phyloP scores from a whole-genome alignment of 2,329 filamentous ascomycete genomes.

The Aspergillus pseudoviridinutans region DNA sequence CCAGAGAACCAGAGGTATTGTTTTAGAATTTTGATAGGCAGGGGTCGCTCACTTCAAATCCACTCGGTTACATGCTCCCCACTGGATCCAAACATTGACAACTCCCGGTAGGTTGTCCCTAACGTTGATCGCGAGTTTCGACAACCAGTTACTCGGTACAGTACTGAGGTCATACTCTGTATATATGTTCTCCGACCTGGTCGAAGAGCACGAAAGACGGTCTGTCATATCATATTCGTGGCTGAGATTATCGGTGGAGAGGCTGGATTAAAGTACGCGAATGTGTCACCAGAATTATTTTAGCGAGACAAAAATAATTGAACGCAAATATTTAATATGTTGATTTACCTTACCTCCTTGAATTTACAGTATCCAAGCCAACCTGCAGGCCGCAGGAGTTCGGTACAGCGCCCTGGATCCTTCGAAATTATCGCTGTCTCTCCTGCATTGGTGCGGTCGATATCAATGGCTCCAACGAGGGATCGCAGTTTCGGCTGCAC shows the following conservation, averaged over 20 bases:
- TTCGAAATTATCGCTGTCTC: neutral
- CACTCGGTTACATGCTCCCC: neutral
- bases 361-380: neutral
- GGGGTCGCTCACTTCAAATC: neutral
- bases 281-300: neutral
- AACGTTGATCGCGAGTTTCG: neutral
- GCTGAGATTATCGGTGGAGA: neutral
- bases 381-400: slow-evolving; percentile 22
- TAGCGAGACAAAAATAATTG: neutral
- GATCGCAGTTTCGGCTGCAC: slow-evolving; percentile 6
- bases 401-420: slow-evolving; percentile 6
- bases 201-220: neutral
- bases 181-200: too few species aligned
- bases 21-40: too few species aligned
- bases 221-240: neutral
- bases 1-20: too few species aligned
- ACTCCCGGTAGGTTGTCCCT: neutral
- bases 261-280: neutral
- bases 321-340: neutral
- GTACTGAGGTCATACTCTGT: too few species aligned
- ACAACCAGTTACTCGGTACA: too few species aligned
- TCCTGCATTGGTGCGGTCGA: neutral
- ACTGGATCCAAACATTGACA: neutral
- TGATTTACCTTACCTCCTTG: neutral
- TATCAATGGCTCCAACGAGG: neutral